Percentiles rank a stretch among this genome's conserved stretches.
phyloP scores from a whole-genome alignment of 441 rosid species.

The Pelargonium australe region DNA sequence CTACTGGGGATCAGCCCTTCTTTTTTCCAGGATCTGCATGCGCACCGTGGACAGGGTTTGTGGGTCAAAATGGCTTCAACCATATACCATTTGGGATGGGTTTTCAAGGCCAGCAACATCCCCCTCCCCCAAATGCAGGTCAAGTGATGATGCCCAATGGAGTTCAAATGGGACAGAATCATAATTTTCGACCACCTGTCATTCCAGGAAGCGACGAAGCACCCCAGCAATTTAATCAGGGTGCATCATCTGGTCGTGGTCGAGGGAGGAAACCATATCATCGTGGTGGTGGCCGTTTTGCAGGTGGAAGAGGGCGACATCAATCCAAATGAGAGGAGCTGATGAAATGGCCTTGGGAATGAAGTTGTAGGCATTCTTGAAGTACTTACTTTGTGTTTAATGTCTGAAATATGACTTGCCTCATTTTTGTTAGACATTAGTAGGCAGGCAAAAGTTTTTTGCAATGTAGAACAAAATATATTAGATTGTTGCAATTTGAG shows the following conservation, averaged over 20 bases:
- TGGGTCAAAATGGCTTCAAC: slow-evolving; percentile 50
- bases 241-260: slow-evolving; percentile 41
- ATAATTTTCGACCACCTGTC: slow-evolving; percentile 22
- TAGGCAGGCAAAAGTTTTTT: no score
- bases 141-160: slow-evolving; percentile 28
- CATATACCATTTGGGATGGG: slow-evolving; percentile 40
- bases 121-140: slow-evolving; percentile 25
- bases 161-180: slow-evolving; percentile 20
- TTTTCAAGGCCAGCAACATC: slow-evolving; percentile 33
- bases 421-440: no score
- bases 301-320: slow-evolving; percentile 32
- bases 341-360: background rate
- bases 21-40: slow-evolving; percentile 31
- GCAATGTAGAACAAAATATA: no score
- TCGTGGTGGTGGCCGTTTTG: slow-evolving; percentile 35
- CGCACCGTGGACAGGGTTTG: slow-evolving; percentile 42
- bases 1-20: slow-evolving; percentile 20
- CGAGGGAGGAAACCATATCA: slow-evolving; percentile 31
- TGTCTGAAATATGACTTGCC: background rate
- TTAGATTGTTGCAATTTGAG: no score
- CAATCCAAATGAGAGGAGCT: slow-evolving; percentile 20
- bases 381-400: slow-evolving; percentile 4
- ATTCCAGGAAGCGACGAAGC: slow-evolving; percentile 26
- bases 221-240: slow-evolving; percentile 39
- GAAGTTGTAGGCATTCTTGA: background rate